Conservation (phyloP, 2,329 filamentous ascomycete genomes). For the Diaporthe citri region DNA sequence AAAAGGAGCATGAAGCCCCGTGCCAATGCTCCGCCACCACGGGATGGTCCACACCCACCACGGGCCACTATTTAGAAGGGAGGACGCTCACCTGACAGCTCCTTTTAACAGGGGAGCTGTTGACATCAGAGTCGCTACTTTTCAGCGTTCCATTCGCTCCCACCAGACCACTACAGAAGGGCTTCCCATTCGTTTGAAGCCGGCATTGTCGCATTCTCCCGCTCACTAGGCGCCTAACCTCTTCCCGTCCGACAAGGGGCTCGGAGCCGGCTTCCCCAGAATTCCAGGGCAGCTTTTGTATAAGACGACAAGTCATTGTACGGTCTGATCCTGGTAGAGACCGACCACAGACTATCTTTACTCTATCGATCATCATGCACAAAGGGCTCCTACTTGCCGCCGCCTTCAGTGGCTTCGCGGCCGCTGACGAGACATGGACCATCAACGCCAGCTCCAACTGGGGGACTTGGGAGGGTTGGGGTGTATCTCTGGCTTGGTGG, state of each 20-base stretch:
- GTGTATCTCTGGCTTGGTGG: conserved; percentile 59
- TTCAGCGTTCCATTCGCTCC: conserved; percentile 14
- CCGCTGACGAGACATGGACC: conserved; percentile 49
- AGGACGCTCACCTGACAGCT: conserved; percentile 26
- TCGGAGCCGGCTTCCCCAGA: conserved; percentile 27
- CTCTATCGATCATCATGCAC: conserved; percentile 2
- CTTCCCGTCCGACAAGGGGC: not conserved
- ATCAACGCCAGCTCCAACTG: conserved; percentile 51
- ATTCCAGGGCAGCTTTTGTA: not conserved
- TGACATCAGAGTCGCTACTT: not conserved
- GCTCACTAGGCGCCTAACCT: not conserved
- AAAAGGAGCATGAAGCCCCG: conserved; percentile 24
- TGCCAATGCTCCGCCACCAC: conserved; percentile 14
- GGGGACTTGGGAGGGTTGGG: conserved; percentile 60
- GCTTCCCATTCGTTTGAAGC: conserved; percentile 28
- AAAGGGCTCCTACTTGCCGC: not conserved
- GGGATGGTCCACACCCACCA: not conserved
- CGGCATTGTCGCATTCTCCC: not conserved
- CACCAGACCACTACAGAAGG: conserved; percentile 13
- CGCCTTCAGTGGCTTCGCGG: conserved; percentile 7
- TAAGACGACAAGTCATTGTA: not conserved
- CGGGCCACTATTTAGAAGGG: conserved; percentile 1
- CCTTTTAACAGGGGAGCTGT: not conserved
- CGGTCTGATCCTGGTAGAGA: not conserved
- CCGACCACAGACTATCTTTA: not conserved